A percentile compares a stretch with the other conserved stretches of the same genome.
phyloP scores from a whole-genome alignment of 139 green algal species.

The Chlamydomonas schloesseri region DNA sequence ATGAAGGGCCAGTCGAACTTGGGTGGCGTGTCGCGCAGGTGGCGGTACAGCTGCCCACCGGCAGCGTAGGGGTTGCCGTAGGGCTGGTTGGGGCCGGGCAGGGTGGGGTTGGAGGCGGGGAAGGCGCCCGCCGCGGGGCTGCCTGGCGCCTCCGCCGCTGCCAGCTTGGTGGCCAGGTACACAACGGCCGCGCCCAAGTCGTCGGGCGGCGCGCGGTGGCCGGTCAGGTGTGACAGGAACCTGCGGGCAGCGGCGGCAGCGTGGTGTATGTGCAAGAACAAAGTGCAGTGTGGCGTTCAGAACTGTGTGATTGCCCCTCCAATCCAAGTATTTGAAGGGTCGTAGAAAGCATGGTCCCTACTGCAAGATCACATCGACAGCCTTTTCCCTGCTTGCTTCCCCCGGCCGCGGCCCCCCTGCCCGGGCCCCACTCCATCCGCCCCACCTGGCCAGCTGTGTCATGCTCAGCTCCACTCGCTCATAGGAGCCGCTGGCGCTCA shows the following conservation, averaged over 20 bases:
- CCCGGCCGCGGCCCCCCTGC: too few species aligned
- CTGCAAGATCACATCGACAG: too few species aligned
- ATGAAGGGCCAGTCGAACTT: conserved; percentile 36
- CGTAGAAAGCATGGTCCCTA: too few species aligned
- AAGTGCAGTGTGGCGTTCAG: too few species aligned
- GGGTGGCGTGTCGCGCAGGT: not conserved
- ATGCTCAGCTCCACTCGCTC: not conserved
- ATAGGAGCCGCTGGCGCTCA: too few species aligned
- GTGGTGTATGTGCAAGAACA: not conserved
- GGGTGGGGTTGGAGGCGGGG: too few species aligned
- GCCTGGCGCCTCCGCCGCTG: not conserved
- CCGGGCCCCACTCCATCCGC: too few species aligned
- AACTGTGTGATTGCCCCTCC: too few species aligned
- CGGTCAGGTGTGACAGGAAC: conserved; percentile 27
- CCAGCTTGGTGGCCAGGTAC: conserved; percentile 28
- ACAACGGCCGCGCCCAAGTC: conserved; percentile 33
- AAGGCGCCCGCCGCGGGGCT: not conserved
- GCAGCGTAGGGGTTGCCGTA: conserved; percentile 34
- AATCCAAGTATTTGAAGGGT: too few species aligned
- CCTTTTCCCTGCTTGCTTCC: too few species aligned
- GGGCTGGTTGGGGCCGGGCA: conserved; percentile 23
- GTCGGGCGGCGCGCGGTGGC: not conserved
- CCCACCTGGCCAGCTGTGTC: conserved; percentile 34
- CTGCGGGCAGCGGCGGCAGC: not conserved
- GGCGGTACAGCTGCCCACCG: not conserved